Percentiles rank a stretch among this genome's conserved stretches.
Evolutionary conservation across 164 flowering plant species (phyloP).

Genomic region (Magnolia officinalis): DNA sequence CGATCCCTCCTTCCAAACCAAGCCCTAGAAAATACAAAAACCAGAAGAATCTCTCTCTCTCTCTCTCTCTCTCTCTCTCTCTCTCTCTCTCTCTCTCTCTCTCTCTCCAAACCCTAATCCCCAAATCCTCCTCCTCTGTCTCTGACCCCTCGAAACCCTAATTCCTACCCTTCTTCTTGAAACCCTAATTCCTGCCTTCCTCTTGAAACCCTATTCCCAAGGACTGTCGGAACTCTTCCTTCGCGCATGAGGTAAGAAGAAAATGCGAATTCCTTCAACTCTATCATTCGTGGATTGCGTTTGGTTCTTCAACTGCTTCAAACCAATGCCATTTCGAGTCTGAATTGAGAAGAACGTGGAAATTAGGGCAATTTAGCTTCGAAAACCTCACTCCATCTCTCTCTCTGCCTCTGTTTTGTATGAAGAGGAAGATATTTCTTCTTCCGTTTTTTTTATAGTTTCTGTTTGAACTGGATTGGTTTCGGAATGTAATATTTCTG

Average conservation of each 20-base stretch:
- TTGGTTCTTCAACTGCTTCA: neutral
- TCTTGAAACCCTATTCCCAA: neutral
- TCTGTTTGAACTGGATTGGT: neutral
- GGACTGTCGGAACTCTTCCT: neutral
- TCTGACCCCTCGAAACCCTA: neutral
- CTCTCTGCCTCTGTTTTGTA: neutral
- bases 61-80: too few relatives aligned
- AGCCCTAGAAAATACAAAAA: too few relatives aligned
- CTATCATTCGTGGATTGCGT: neutral
- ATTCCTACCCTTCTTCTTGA: neutral
- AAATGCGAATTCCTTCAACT: neutral
- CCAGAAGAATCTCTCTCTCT: too few relatives aligned
- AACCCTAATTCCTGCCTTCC: neutral
- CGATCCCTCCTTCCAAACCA: too few relatives aligned
- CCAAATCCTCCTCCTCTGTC: neutral
- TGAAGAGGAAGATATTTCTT: neutral
- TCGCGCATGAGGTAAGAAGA: neutral
- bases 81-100: too few relatives aligned
- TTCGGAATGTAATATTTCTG: neutral
- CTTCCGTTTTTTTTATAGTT: neutral
- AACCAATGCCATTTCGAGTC: neutral
- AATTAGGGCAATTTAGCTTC: neutral
- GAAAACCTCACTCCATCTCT: neutral
- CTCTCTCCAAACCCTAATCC: too few relatives aligned
- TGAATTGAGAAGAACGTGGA: neutral